Percentiles rank a stretch among this genome's conserved stretches.
These are phyloP conservation scores for Thinopyrum elongatum DNA, from an alignment of 176 grass and related monocot species.

Conservation along the genomic window DNA sequence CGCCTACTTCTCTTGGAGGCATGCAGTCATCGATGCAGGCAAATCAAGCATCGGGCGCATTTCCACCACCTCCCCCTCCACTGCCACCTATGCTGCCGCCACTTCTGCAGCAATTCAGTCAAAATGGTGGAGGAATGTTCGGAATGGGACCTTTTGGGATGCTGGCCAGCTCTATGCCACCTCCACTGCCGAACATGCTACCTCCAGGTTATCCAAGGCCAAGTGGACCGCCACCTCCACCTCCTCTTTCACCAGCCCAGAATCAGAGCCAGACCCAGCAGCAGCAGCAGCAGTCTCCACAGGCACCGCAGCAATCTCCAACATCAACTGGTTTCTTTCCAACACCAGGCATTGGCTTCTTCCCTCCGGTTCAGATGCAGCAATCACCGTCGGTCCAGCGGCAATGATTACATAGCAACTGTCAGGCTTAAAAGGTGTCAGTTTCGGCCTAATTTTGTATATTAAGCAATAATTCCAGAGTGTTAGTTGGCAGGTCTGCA, in stretches of 20 bases:
- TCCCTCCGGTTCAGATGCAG: conserved; percentile 63
- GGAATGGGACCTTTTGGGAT: conserved; percentile 49
- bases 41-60: conserved; percentile 43
- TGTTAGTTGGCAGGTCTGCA: conserved; percentile 14
- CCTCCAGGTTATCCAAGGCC: conserved; percentile 38
- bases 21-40: conserved; percentile 24
- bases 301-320: conserved; percentile 50
- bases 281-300: conserved; percentile 58
- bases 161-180: conserved; percentile 47
- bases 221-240: conserved; percentile 45
- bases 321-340: conserved; percentile 67
- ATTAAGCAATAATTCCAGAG: conserved; percentile 43
- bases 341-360: conserved; percentile 59
- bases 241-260: conserved; percentile 45
- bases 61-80: conserved; percentile 61
- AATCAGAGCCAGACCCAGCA: conserved; percentile 57
- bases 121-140: conserved; percentile 51
- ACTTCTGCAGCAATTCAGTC: conserved; percentile 56
- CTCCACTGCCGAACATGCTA: conserved; percentile 43
- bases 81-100: conserved; percentile 61
- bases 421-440: conserved; percentile 6
- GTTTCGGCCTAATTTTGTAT: conserved; percentile 58
- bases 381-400: conserved; percentile 64
- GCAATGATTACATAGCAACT: conserved; percentile 44
- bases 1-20: conserved; percentile 36